These are phyloP conservation scores for Lachnum nothofagi DNA, from an alignment of 2,329 filamentous ascomycete species.

Conservation along the genomic window DNA sequence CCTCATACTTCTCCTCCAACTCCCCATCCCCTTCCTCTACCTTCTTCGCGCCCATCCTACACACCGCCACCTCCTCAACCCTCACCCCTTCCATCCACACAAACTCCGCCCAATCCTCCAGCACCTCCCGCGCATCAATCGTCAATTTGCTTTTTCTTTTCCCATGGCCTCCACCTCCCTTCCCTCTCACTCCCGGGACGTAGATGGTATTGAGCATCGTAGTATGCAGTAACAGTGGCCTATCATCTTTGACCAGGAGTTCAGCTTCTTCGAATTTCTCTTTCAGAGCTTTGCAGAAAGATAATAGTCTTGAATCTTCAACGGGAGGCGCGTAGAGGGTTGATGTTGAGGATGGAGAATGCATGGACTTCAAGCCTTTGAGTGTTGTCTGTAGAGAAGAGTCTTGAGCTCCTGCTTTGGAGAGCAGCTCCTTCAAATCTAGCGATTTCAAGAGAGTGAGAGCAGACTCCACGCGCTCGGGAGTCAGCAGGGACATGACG, in stretches of 20 bases:
- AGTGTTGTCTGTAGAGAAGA: too few species aligned
- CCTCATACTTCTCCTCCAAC: conserved; percentile 29
- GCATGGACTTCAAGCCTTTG: conserved; percentile 57
- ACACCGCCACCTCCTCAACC: conserved; percentile 71
- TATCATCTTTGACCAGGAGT: conserved; percentile 52
- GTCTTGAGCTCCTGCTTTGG: background rate
- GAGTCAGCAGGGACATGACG: conserved; percentile 66
- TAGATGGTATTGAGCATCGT: conserved; percentile 86
- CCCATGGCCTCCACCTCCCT: conserved; percentile 33
- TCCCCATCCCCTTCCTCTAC: conserved; percentile 23
- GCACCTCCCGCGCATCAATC: conserved; percentile 50
- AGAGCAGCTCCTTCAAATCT: conserved; percentile 38
- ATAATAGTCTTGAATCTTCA: conserved; percentile 49
- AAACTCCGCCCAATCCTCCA: conserved; percentile 58
- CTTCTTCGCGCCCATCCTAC: conserved; percentile 78
- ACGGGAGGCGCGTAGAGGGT: conserved; percentile 61
- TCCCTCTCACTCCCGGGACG: conserved; percentile 35
- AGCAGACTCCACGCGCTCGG: conserved; percentile 45
- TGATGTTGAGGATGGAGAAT: conserved; percentile 47
- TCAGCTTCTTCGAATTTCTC: conserved; percentile 49
- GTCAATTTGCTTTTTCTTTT: conserved; percentile 29
- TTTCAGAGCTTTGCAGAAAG: conserved; percentile 55
- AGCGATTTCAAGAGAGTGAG: conserved; percentile 40
- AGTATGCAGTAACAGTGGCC: conserved; percentile 71
- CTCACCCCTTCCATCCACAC: conserved; percentile 65